Base-by-base conservation (phyloP, 2,329 filamentous ascomycete genomes). In the Zasmidium citrigriseum region DNA sequence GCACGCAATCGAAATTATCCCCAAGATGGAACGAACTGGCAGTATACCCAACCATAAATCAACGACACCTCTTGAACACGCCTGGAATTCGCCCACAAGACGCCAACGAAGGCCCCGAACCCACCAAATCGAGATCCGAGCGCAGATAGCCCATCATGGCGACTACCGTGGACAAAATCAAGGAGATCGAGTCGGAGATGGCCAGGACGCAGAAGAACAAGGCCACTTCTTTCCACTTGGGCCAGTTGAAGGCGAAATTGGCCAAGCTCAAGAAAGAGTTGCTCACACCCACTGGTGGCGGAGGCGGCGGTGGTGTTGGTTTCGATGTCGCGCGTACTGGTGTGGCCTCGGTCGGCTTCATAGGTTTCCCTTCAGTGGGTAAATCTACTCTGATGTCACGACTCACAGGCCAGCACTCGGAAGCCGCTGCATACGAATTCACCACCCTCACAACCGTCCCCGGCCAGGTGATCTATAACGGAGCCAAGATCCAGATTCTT, bases 151-250 rank as follows among this genome's bases (percentile, higher is more conserved):
- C 52, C 66, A 64, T 25, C 72, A 98, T 98, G 95, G 84, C 93
- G 83, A 98, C 93, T 61, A 98, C 93, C 45, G 92, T 97, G 75
- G 93, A 98, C 72, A 98, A 98, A 89, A 97, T 98, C 84, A 96
- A 96, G 79, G 90, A 93, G 72, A 90, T 97, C 78, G 93, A 97
- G 89, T 80, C 89, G 81, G 93, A 97, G 88, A 97, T 97, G 93
- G 91, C 92, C 81, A 86, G 86, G 79, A 97, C 93, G 72, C 93
- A 98, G 77, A 97, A 97, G 82, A 65, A 63, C 57, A 66, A 68
- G 61, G 65, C 70, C 54, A 72, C 70, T 34, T 70, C 67, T 23
- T 72, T 71, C 60, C 69, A 72, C 58, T 59, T 71, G 84, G 83
- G 85, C 71, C 93, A 98, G 79, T 82, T 99, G 68, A 99, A 99